phyloP scores from a whole-genome alignment of 192 early-diverging fungal species.

The Coemansia sp. region DNA sequence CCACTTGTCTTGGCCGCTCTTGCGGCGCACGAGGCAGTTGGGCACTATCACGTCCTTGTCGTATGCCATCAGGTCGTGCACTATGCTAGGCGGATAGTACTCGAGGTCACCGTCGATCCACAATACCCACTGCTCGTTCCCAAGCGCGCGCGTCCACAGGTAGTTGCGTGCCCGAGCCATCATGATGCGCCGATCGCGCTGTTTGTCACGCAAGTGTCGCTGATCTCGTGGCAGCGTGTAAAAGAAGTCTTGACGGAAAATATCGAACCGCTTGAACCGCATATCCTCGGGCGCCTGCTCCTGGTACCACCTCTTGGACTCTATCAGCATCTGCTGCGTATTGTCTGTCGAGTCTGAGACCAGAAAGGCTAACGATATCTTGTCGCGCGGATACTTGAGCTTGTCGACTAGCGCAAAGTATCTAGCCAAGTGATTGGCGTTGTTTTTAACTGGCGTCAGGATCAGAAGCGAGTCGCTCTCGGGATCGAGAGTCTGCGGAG shows the following conservation, averaged over 20 bases:
- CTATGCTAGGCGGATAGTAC: constrained; percentile 62
- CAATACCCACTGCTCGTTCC: constrained; percentile 69
- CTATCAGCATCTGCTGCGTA: constrained; percentile 59
- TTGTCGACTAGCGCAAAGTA: constrained; percentile 64
- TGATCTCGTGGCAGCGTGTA: constrained; percentile 55
- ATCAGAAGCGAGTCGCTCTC: constrained; percentile 58
- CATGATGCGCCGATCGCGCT: constrained; percentile 59
- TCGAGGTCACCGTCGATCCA: constrained; percentile 77
- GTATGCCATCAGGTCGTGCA: constrained; percentile 62
- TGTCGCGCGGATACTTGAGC: constrained; percentile 62
- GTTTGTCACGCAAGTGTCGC: constrained; percentile 63
- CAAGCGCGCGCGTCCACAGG: constrained; percentile 60
- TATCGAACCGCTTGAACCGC: constrained; percentile 61
- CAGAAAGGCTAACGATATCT: constrained; percentile 69
- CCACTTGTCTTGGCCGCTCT: constrained; percentile 48
- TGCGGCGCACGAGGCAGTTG: constrained; percentile 57
- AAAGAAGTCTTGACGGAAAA: constrained; percentile 64
- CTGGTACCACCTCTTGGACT: constrained; percentile 48
- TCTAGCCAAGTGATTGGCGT: constrained; percentile 57
- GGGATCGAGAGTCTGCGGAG: constrained; percentile 33
- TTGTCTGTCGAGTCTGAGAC: constrained; percentile 64
- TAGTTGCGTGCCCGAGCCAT: constrained; percentile 67
- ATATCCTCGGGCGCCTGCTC: constrained; percentile 43
- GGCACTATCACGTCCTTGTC: constrained; percentile 72
- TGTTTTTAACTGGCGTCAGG: constrained; percentile 68